Base-by-base conservation (phyloP, 2,329 filamentous ascomycete genomes). In the Aspergillus ochraceoroseus region DNA sequence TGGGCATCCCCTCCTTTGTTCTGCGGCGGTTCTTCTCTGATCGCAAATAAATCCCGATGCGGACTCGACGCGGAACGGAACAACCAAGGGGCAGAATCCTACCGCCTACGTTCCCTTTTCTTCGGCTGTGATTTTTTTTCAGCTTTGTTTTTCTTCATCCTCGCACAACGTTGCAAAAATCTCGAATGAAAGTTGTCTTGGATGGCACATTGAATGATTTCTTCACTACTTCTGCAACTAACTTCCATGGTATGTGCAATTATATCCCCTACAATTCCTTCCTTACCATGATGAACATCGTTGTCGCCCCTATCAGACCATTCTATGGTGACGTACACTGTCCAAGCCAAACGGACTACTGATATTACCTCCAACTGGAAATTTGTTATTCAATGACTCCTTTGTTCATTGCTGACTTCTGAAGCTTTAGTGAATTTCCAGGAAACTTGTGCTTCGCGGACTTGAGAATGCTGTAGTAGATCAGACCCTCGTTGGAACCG, bases 281-380 rank as follows among this genome's bases (percentile, higher is more conserved):
- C 27, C 44, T 48, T 62, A 58, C 49, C 51, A 70, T 75, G 75
- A 79, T 78, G 75, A 78, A 71, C 67, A 52, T 66, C 64, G 66
- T 72, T 78, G 75, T 79, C 75, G 75, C 75, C 75, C 75, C 75
- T 78, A 78, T 77, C 75, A 69, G 67, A 77, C 73, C 62, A 67
- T 64, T 59, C 59, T 54, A 60, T 78, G 75, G 73, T 77, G 75
- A 78, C 68, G 70, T 71, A 75, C 74, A 61, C 71, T 74, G 74
- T 77, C 73, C 68, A 62, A 70, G 71, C 75, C 75, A 77, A 78
- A 77, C 71, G 72, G 73, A 77, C 74, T 63, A 65, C 73, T 76
- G 73, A 76, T 58, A 48, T 30, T 38, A 29, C 47, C 34, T 27
- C 38, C 32, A 35, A 17, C 45, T 31, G 5, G 28, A 14, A 18